These are phyloP conservation scores for Phyllosticta paracitricarpa DNA, from an alignment of 2,329 filamentous ascomycete genomes.

Conservation along the genomic window DNA sequence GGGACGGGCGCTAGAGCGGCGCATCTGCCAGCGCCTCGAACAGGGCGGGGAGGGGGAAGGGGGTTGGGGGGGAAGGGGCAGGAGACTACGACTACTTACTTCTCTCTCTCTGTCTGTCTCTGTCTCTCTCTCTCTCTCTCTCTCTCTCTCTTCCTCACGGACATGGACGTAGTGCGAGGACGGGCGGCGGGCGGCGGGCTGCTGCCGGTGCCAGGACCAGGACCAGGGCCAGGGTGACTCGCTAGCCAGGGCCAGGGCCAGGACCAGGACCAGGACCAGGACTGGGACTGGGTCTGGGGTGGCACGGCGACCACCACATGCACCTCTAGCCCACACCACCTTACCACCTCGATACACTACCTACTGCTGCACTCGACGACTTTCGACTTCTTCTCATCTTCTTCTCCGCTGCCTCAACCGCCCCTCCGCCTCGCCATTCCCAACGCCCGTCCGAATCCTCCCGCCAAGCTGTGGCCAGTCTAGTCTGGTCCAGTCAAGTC, in stretches of 20 bases:
- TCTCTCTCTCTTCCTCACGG: too few species aligned
- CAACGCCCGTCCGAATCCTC: neutral
- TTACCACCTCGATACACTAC: too few species aligned
- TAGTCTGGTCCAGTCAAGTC: neutral
- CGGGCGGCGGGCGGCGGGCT: neutral
- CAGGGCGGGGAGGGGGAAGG: neutral
- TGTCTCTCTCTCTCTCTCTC: too few species aligned
- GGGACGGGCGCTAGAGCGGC: slow-evolving; percentile 4
- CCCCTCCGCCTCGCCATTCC: neutral
- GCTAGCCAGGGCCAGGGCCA: neutral
- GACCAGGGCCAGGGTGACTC: neutral
- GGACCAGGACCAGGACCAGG: too few species aligned
- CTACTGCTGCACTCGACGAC: neutral
- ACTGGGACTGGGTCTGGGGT: too few species aligned
- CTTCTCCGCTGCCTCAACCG: too few species aligned
- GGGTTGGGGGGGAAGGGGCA: neutral
- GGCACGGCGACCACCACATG: too few species aligned
- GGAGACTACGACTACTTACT: neutral
- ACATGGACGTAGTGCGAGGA: neutral
- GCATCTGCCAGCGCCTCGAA: neutral
- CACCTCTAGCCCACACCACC: too few species aligned
- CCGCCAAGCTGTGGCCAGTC: neutral
- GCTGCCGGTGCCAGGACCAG: neutral
- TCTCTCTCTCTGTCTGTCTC: too few species aligned
- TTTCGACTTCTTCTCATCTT: neutral